Evolutionary conservation across 176 grass and related monocot genomes (phyloP), one percentile per base, ranked within the genome.

Genomic region (Eleusine coracana): DNA sequence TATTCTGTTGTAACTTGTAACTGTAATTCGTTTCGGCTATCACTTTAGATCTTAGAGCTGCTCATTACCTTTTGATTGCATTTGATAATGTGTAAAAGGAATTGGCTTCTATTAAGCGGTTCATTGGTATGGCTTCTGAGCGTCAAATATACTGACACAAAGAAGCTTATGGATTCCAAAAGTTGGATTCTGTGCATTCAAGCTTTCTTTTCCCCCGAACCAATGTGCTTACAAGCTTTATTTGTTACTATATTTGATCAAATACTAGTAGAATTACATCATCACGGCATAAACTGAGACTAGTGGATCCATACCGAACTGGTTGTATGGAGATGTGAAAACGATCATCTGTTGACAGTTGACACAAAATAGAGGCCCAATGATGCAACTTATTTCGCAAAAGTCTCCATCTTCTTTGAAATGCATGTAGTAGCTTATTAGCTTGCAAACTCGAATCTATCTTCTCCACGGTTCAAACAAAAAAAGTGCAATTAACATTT

Each of bases 1-100:
- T 63, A n/a, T 27, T 80, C 71, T 69, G 70, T 85, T 80, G 70
- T 76, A 75, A 69, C 3, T 52, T 15, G 6, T 34, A 66, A 37
- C 7, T 66, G 64, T 6, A 58, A 42, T 14, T 11, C 45, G 21
- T 8, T 79, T 52, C 63, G 55, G 27, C 40, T 21, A 48, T 77
- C 20, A 62, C 1, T 7, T 42, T 1, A 39, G 63, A 46, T 68
- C 11, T 70, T 82, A 31, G 21, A 50, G 71, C 28, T 70, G 52
- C 2, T 1, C 8, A 2, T 20, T 83, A 3, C 0, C 49, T 14
- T 9, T 5, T 56, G 17, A 56, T 56, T 56, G 18, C 17, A 59
- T 23, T 59, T 56, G 5, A 0, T 56, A 15, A 7, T 21, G 52
- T 21, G 15, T 16, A 52, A 17, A 16, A 16, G 50, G 7, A 52